Evolutionary conservation across 176 grass and related monocot genomes (phyloP).

Genomic region (Oryza nivara): DNA sequence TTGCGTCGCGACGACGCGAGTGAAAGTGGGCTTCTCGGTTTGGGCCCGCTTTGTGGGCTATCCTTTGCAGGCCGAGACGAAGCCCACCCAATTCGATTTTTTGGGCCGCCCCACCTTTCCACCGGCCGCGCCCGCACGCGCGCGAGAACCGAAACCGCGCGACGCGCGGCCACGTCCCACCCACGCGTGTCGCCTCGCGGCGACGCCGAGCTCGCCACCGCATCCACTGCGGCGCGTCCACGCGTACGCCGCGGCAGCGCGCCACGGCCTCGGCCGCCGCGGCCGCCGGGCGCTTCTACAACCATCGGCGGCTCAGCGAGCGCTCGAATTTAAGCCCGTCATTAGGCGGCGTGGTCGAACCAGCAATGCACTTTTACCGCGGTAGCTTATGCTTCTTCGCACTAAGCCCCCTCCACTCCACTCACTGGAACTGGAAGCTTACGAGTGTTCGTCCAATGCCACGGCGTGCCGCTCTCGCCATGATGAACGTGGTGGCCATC

Average conservation of each 20-base stretch:
- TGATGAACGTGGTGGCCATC: constrained; percentile 78
- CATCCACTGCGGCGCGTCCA: constrained; percentile 1
- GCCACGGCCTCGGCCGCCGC: background rate
- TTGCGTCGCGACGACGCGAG: background rate
- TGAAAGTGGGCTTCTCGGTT: background rate
- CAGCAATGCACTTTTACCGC: no score
- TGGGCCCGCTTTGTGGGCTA: background rate
- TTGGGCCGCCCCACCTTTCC: background rate
- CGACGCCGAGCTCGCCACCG: background rate
- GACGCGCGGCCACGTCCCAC: background rate
- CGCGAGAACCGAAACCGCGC: background rate
- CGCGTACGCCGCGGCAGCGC: background rate
- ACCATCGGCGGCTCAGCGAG: constrained; percentile 11
- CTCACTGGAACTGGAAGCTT: no score
- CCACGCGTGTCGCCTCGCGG: constrained; percentile 12
- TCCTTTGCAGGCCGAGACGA: background rate
- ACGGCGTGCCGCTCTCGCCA: constrained; percentile 5
- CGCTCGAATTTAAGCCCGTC: constrained; percentile 19
- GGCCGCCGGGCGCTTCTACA: constrained; percentile 10
- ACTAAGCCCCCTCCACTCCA: background rate
- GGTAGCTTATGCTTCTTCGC: background rate
- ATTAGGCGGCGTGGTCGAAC: no score
- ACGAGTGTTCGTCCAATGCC: background rate
- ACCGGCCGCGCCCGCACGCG: background rate
- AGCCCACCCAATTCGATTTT: background rate